Base-by-base conservation (phyloP, 2,329 filamentous ascomycete species). In the Pseudofabraea citricarpa region DNA sequence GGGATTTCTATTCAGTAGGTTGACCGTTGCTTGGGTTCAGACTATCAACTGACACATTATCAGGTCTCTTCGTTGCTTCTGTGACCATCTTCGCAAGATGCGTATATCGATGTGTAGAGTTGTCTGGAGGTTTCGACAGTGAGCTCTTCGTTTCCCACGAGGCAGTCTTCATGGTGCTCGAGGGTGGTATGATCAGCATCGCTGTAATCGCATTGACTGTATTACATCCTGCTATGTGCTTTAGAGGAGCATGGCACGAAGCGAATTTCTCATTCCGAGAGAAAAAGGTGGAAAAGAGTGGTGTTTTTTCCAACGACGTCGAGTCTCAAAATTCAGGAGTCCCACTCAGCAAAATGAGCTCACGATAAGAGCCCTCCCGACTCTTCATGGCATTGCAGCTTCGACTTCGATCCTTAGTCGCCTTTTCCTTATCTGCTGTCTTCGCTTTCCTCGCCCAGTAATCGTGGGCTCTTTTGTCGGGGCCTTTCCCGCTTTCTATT, bases 81-180 rank as follows among this genome's bases (percentile, higher is more conserved):
- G 33, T 79, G 2, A 69, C 65, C 37, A 74, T 82, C 51, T 71
- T 80, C 43, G 69, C 75, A 15, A 65, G 78, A n/a, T 76, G 69
- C 32, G 67, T 74, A 21, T 82, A 75, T 53, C 70, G 78, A 40
- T 73, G 78, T 16, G 71, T 71, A 1, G 77, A 82, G 60, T 57
- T 81, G 45, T 70, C 67, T 41, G 66, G 73, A 21, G 77, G 77
- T 4, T 81, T 74, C 64, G 53, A 52, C 9, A 73, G 75, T 1
- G 51, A 63, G 12, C 55, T 81, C 43, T 72, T 75, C 45, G 72
- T 75, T 43, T 59, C 59, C 43, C 56, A 72, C 31, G 56, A 74
- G 50, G 55, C 56, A 1, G 53, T 65, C 5, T 73, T 74, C 48
- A 70, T 73, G 49, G 62, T 58, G 3, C 54, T 74, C 9, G 71